Percentiles rank a stretch among this genome's conserved stretches.
These are phyloP conservation scores for Schizosaccharomyces cryophilus DNA, from an alignment of 805 yeast genomes.

Conservation along the genomic window DNA sequence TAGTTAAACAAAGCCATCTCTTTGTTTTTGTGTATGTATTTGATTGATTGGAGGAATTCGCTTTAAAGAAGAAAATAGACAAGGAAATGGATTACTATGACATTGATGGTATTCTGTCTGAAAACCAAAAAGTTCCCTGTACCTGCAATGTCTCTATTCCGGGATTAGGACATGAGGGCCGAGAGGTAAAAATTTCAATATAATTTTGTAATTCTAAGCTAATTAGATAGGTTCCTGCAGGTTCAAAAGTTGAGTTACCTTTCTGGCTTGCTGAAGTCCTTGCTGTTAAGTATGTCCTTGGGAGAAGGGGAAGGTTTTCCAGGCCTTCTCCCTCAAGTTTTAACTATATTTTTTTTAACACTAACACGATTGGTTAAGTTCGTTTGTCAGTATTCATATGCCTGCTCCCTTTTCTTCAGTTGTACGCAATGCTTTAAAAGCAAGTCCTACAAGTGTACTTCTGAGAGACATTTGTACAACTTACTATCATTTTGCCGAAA, in stretches of 20 bases:
- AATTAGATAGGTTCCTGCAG: constrained; percentile 8
- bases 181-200: background rate
- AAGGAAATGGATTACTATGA: constrained; percentile 6
- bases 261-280: constrained; percentile 68
- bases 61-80: no score
- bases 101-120: constrained; percentile 13
- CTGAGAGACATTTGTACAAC: constrained; percentile 38
- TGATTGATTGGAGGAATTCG: no score
- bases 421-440: constrained; percentile 60
- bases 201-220: no score
- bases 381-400: constrained; percentile 36
- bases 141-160: constrained; percentile 56
- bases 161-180: constrained; percentile 43
- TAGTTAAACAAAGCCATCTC: no score
- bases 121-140: constrained; percentile 41
- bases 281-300: constrained; percentile 22
- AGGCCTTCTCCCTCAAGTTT: background rate
- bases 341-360: background rate
- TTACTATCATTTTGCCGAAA: constrained; percentile 43
- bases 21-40: no score
- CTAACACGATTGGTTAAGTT: background rate
- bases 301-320: background rate
- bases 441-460: constrained; percentile 44
- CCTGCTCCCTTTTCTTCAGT: constrained; percentile 45
- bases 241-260: constrained; percentile 53